These are phyloP conservation scores for Alternaria triticina DNA, from an alignment of 2,329 filamentous ascomycete genomes.

Conservation along the genomic window DNA sequence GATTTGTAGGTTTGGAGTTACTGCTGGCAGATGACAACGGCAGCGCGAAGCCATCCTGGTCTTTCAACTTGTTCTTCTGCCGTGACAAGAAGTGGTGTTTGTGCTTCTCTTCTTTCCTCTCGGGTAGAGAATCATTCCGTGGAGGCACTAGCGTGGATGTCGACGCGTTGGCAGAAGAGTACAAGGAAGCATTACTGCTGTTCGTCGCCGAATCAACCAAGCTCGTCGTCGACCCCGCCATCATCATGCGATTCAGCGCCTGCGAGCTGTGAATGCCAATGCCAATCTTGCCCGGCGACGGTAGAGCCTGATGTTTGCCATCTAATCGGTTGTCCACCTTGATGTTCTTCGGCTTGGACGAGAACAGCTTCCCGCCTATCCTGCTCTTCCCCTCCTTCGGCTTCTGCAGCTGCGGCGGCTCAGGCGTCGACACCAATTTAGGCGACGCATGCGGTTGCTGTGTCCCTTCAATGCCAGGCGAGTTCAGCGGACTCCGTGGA, in stretches of 20 bases:
- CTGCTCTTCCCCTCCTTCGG: conserved; percentile 72
- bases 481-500: conserved; percentile 63
- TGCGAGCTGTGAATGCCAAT: conserved; percentile 69
- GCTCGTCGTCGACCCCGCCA: conserved; percentile 74
- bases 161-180: conserved; percentile 77
- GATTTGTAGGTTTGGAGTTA: conserved; percentile 78
- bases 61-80: conserved; percentile 77
- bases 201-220: conserved; percentile 65
- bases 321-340: conserved; percentile 68
- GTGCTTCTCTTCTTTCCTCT: conserved; percentile 74
- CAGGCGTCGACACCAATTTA: conserved; percentile 32
- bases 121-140: conserved; percentile 50
- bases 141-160: conserved; percentile 74
- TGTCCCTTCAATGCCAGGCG: conserved; percentile 45
- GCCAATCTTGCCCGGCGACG: conserved; percentile 70
- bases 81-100: conserved; percentile 81
- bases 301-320: conserved; percentile 68
- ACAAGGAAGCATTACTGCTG: conserved; percentile 67
- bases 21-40: conserved; percentile 77
- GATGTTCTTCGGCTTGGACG: conserved; percentile 73
- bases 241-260: conserved; percentile 65
- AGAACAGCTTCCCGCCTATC: conserved; percentile 73
- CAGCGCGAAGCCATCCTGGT: conserved; percentile 72
- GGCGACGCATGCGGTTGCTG: conserved; percentile 42
- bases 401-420: conserved; percentile 64